These are phyloP conservation scores for Paraphaeosphaeria sporulosa DNA, from an alignment of 2,329 filamentous ascomycete genomes.

Conservation along the genomic window DNA sequence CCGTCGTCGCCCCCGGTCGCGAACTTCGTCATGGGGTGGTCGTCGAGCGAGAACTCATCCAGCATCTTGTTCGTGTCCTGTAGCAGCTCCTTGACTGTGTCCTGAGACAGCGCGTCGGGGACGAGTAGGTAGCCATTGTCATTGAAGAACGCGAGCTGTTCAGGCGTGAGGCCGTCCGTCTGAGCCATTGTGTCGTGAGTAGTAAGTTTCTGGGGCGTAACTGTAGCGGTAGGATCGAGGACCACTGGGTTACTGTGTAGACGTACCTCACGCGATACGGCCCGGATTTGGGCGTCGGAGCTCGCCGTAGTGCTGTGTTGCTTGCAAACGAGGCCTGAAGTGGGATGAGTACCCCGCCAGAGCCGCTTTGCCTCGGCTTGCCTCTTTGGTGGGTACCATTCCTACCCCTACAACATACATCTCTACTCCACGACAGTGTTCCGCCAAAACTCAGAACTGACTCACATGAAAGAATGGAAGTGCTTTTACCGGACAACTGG, in stretches of 20 bases:
- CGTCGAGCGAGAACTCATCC: constrained; percentile 75
- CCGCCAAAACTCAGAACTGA: not conserved
- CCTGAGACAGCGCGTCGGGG: constrained; percentile 73
- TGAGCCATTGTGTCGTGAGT: constrained; percentile 26
- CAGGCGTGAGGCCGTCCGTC: constrained; percentile 68
- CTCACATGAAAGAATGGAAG: too few relatives aligned
- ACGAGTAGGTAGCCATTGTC: constrained; percentile 91
- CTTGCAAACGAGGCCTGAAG: not conserved
- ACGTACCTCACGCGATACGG: constrained; percentile 3
- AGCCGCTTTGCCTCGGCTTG: constrained; percentile 7
- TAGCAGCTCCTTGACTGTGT: constrained; percentile 73
- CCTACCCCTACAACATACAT: not conserved
- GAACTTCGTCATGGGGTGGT: constrained; percentile 94
- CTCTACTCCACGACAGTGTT: not conserved
- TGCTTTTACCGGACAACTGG: too few relatives aligned
- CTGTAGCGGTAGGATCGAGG: not conserved
- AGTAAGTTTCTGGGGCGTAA: not conserved
- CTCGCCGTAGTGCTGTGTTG: constrained; percentile 7
- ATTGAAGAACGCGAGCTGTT: constrained; percentile 76
- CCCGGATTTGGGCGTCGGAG: constrained; percentile 5
- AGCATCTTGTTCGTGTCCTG: constrained; percentile 78
- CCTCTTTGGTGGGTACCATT: not conserved
- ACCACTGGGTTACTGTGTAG: not conserved
- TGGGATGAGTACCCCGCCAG: constrained; percentile 6
- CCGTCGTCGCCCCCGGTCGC: constrained; percentile 76